Evolutionary conservation across 2,329 filamentous ascomycete species (phyloP), one percentile per base, ranked within the genome.

Genomic region (Ophiostoma ips): DNA sequence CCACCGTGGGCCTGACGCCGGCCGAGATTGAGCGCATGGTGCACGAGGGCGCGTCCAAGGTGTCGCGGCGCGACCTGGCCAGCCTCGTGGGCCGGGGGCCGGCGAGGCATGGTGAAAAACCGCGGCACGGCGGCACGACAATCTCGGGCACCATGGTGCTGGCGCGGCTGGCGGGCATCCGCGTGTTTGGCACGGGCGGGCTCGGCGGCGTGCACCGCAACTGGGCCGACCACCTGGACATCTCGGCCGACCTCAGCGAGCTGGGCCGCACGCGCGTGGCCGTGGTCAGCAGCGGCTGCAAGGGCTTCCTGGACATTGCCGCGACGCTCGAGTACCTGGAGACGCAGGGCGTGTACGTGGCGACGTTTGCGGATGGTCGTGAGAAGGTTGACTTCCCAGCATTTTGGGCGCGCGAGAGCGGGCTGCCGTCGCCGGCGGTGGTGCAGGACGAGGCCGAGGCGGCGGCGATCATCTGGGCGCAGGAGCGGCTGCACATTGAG

Each of bases 231-330:
- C 85, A 84, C 8, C 83, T 96, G 81, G 92, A 98, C 63, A 79
- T 98, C 55, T 96, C 90, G 53, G 90, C 92, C 37, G 92, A 98
- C 66, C 73, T 98, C 53, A 95, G 87, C 4, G 92, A 96, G 71
- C 77, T 98, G 47, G 89, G 92, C 15, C 77, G 88, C 52, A 95
- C 89, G 8, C 79, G 86, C 11, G 83, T 98, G 48, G 83, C 89
- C 24, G 89, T 98, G 2, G 72, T 98, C 48, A 85, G 83, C 64
- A 87, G 85, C 56, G 92, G 92, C 13, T 94, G 87, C 68, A 98
- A 98, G 68, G 92, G 90, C 55, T 96, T 98, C 64, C 72, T 98
- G 35, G 92, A 98, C 62, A 88, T 95, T 53, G 81, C 84, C 2
- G 76, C 87, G 48, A 98, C 92, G 0, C 72, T 98, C 5, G 92